Conservation (phyloP, 2,329 filamentous ascomycete species). For the Fulvia fulva region DNA sequence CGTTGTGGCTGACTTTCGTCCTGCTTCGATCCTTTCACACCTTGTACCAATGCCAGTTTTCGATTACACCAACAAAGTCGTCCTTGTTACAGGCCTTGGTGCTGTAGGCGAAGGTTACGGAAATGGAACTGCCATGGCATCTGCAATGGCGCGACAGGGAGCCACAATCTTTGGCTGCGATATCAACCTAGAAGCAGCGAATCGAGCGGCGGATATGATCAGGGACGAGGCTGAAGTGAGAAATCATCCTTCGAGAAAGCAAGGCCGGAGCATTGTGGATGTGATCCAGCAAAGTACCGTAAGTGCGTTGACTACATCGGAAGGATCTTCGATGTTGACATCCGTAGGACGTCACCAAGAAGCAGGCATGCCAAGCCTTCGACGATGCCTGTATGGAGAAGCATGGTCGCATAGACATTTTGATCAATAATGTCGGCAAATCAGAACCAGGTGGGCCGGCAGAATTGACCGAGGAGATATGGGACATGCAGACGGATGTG, state of each 20-base stretch:
- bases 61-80: conserved; percentile 42
- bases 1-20: background rate
- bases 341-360: conserved; percentile 50
- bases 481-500: conserved; percentile 52
- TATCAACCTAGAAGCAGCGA: conserved; percentile 34
- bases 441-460: conserved; percentile 52
- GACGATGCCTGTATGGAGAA: conserved; percentile 51
- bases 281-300: conserved; percentile 24
- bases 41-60: conserved; percentile 31
- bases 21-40: background rate
- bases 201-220: conserved; percentile 23
- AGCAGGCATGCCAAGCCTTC: conserved; percentile 49
- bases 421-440: conserved; percentile 58
- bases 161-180: conserved; percentile 52
- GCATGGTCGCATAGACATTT: conserved; percentile 56
- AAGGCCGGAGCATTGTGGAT: conserved; percentile 15
- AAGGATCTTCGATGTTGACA: background rate
- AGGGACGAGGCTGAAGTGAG: conserved; percentile 22
- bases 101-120: conserved; percentile 46
- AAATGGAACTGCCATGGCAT: conserved; percentile 40
- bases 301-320: background rate
- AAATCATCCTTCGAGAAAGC: conserved; percentile 14
- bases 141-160: conserved; percentile 47
- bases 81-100: conserved; percentile 46
- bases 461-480: conserved; percentile 46